Conservation (phyloP, 768 basidiomycete species). For the Megacollybia marginata region DNA sequence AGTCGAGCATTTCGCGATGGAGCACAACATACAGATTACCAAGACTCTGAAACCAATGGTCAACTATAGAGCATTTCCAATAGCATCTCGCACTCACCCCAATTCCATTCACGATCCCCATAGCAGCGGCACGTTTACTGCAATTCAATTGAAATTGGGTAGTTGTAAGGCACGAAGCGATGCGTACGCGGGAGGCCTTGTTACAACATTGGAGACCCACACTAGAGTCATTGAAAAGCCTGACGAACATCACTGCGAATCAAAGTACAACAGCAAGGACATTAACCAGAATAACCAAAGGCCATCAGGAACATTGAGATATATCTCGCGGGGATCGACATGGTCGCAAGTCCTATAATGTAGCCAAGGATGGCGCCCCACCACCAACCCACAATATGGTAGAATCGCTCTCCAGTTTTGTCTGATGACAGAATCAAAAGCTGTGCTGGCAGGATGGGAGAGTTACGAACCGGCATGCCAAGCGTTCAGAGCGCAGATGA, state of each 20-base stretch:
- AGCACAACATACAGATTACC: conserved; percentile 45
- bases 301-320: conserved; percentile 41
- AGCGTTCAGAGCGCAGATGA: conserved; percentile 2
- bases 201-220: conserved; percentile 51
- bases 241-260: conserved; percentile 37
- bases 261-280: conserved; percentile 12
- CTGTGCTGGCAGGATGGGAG: neutral
- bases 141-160: neutral
- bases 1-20: neutral
- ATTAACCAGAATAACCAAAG: conserved; percentile 30
- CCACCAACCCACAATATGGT: conserved; percentile 31
- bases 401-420: conserved; percentile 37
- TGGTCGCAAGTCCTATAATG: conserved; percentile 37
- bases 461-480: conserved; percentile 5
- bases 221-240: no score
- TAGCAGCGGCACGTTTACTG: conserved; percentile 47
- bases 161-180: neutral
- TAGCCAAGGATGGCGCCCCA: conserved; percentile 37
- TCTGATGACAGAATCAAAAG: conserved; percentile 20
- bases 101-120: conserved; percentile 59
- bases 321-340: conserved; percentile 31
- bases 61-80: no score
- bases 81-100: no score
- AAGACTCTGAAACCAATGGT: conserved; percentile 39
- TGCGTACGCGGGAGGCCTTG: conserved; percentile 49